Evolutionary conservation across 352 stramenopile species (phyloP).

Genomic region (Pythium pyrilobum): DNA sequence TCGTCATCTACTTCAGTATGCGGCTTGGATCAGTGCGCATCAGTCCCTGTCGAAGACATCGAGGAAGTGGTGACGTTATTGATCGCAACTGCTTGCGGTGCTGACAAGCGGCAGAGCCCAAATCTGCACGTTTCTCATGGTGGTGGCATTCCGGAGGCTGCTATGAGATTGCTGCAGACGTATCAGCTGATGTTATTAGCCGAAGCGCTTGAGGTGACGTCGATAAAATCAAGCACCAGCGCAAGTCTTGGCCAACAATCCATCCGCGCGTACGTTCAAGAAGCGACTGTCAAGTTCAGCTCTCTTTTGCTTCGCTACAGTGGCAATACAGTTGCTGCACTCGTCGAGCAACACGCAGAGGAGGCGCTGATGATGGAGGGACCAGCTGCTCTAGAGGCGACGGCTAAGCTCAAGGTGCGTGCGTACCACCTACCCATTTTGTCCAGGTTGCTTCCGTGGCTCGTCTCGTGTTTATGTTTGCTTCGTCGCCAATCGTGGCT

Average conservation of each 20-base stretch:
- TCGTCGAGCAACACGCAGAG: constrained; percentile 48
- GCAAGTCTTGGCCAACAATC: background rate
- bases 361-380: constrained; percentile 2
- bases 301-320: constrained; percentile 56
- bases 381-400: background rate
- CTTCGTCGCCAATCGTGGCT: constrained; percentile 78
- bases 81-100: constrained; percentile 14
- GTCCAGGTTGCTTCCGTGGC: constrained; percentile 66
- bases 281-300: constrained; percentile 61
- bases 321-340: constrained; percentile 39
- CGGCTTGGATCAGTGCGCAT: background rate
- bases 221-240: constrained; percentile 16
- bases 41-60: constrained; percentile 7
- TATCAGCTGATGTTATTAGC: constrained; percentile 78
- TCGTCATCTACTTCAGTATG: constrained; percentile 9
- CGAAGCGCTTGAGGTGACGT: constrained; percentile 65
- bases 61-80: constrained; percentile 28
- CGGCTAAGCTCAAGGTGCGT: background rate
- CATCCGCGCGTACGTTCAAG: constrained; percentile 51
- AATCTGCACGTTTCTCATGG: too few relatives aligned
- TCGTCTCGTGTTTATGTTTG: constrained; percentile 75
- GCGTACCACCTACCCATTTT: constrained; percentile 38
- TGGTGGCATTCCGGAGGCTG: constrained; percentile 31
- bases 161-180: constrained; percentile 53
- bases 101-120: background rate